phyloP scores from a whole-genome alignment of 2,329 filamentous ascomycete genomes.

The Pseudocercospora ulei region DNA sequence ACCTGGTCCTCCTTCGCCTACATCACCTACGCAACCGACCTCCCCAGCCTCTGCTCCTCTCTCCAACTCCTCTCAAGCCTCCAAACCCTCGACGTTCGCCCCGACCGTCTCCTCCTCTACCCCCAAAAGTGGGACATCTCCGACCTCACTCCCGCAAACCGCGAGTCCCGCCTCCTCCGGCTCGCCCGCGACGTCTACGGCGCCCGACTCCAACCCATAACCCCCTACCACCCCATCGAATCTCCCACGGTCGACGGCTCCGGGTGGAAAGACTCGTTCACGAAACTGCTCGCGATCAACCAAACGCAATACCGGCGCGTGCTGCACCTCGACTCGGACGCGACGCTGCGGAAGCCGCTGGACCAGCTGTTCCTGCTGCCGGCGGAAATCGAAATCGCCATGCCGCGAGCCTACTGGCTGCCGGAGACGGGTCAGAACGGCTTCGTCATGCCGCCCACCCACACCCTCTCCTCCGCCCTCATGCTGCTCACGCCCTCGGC shows the following conservation, averaged over 20 bases:
- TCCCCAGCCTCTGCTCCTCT: conserved; percentile 38
- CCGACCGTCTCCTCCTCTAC: no score
- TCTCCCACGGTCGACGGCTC: conserved; percentile 30
- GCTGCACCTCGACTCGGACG: conserved; percentile 53
- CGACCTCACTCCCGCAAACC: conserved; percentile 18
- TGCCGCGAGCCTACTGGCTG: conserved; percentile 58
- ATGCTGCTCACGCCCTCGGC: conserved; percentile 53
- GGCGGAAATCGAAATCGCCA: conserved; percentile 49
- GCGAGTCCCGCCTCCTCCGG: conserved; percentile 42
- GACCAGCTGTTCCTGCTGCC: conserved; percentile 62
- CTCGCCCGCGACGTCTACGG: conserved; percentile 43
- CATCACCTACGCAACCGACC: conserved; percentile 38
- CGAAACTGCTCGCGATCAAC: conserved; percentile 59
- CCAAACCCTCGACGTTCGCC: no score
- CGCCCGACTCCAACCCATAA: conserved; percentile 41
- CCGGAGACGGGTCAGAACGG: no score
- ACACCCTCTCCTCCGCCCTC: conserved; percentile 48
- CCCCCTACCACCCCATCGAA: no score
- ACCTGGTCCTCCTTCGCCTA: conserved; percentile 36
- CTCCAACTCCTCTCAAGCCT: conserved; percentile 40
- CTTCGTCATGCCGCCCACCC: no score
- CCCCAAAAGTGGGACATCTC: conserved; percentile 31
- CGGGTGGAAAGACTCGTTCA: conserved; percentile 56
- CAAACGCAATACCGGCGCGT: conserved; percentile 53
- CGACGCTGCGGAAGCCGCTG: conserved; percentile 46